phyloP scores from a whole-genome alignment of 257 asterid genomes.

The Solanum gandarillasii region DNA sequence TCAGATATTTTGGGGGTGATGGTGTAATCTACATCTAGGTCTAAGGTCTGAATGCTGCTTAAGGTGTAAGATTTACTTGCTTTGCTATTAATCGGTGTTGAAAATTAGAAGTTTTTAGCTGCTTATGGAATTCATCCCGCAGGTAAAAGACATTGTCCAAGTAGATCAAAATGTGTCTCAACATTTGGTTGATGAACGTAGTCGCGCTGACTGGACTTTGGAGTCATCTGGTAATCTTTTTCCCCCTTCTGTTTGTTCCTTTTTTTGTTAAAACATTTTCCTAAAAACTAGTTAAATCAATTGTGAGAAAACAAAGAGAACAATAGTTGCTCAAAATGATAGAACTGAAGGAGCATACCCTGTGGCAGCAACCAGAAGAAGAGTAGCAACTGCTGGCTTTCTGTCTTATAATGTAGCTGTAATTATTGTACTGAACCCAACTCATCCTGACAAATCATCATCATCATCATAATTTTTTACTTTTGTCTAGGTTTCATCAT shows the following conservation, averaged over 20 bases:
- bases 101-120: not conserved
- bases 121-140: constrained; percentile 6
- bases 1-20: not conserved
- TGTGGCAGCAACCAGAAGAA: not conserved
- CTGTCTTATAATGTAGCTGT: not conserved
- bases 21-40: not conserved
- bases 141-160: constrained; percentile 88
- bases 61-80: not conserved
- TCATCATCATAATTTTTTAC: not conserved
- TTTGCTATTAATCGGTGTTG: not conserved
- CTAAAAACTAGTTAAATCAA: not conserved
- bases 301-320: not conserved
- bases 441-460: not conserved
- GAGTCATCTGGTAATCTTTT: constrained; percentile 58
- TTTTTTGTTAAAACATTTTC: not conserved
- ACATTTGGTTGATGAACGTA: constrained; percentile 58
- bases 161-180: constrained; percentile 90
- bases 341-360: not conserved
- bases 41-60: not conserved
- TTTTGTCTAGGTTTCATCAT: not conserved
- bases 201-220: constrained; percentile 61
- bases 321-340: not conserved
- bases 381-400: not conserved
- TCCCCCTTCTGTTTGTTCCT: not conserved
- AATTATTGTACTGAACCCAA: not conserved